Conservation (phyloP, 495 filamentous ascomycete genomes). For the Tuber calosporum region DNA sequence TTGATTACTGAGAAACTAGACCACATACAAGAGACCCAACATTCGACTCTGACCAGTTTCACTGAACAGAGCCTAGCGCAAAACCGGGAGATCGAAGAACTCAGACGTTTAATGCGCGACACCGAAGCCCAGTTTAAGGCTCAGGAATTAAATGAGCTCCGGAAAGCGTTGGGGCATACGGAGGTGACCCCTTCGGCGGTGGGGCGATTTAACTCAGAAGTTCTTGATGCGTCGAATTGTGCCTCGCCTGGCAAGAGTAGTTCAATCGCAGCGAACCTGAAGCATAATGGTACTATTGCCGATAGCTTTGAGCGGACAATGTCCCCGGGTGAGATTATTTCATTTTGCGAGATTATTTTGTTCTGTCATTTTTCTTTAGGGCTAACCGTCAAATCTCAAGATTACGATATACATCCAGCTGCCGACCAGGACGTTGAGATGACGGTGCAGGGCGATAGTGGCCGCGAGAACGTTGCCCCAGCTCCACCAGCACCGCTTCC, state of each 20-base stretch:
- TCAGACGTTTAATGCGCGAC: not conserved
- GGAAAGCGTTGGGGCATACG: not conserved
- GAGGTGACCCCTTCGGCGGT: not conserved
- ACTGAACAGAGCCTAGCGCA: not conserved
- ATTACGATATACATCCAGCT: not conserved
- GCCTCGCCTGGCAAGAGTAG: not conserved
- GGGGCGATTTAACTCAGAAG: not conserved
- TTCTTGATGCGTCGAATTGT: not conserved
- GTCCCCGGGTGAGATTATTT: not conserved
- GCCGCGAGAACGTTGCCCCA: not conserved
- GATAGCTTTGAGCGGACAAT: not conserved
- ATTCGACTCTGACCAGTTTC: not conserved
- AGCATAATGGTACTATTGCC: not conserved
- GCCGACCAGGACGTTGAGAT: slow-evolving; percentile 20
- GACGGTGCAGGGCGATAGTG: slow-evolving; percentile 11
- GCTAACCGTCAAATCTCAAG: slow-evolving; percentile 11
- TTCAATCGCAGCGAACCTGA: not conserved
- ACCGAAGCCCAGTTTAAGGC: not conserved
- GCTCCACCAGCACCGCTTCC: slow-evolving; percentile 5
- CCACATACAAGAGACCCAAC: not conserved
- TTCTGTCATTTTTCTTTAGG: not conserved
- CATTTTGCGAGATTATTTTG: not conserved
- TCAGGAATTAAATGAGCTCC: not conserved
- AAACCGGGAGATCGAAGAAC: not conserved
- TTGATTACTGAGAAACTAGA: not conserved